A percentile compares a stretch with the other conserved stretches of the same genome.
These are phyloP conservation scores for Nidula microcarpa DNA, from an alignment of 768 basidiomycete genomes.

Conservation along the genomic window DNA sequence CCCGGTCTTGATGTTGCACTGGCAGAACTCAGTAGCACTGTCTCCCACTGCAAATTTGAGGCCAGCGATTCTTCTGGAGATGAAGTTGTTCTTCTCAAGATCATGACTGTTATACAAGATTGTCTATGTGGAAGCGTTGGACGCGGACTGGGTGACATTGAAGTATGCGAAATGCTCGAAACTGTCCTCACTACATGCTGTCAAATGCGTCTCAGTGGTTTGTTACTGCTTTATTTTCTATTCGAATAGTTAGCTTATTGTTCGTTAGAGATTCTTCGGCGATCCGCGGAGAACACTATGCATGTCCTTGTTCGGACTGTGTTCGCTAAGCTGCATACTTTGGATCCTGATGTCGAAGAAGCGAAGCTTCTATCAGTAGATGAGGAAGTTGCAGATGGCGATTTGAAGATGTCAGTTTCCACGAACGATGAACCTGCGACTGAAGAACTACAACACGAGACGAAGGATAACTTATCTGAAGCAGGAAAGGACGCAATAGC, in stretches of 20 bases:
- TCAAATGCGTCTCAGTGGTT: constrained; percentile 94
- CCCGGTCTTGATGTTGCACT: constrained; percentile 62
- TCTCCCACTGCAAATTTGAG: constrained; percentile 97
- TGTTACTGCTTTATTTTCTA: constrained; percentile 17
- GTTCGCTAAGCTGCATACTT: constrained; percentile 66
- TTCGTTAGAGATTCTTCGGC: constrained; percentile 72
- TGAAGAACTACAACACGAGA: too few relatives aligned
- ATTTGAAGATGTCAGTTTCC: constrained; percentile 57
- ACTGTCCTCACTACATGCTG: constrained; percentile 96
- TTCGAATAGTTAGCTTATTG: not conserved
- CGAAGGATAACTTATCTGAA: too few relatives aligned
- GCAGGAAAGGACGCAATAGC: too few relatives aligned
- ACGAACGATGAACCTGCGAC: too few relatives aligned
- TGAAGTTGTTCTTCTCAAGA: constrained; percentile 90
- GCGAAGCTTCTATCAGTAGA: constrained; percentile 50
- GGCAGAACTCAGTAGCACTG: constrained; percentile 79
- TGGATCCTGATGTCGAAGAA: constrained; percentile 70
- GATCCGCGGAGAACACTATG: constrained; percentile 88
- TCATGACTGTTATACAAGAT: constrained; percentile 85
- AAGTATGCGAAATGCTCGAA: constrained; percentile 98
- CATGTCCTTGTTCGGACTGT: constrained; percentile 81
- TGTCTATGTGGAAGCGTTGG: constrained; percentile 74
- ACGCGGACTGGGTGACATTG: constrained; percentile 79
- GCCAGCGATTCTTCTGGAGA: constrained; percentile 97
- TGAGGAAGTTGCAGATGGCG: constrained; percentile 51